Evolutionary conservation across 768 basidiomycete genomes (phyloP), one percentile per base, ranked within the genome.

Genomic region (Clathrus columnatus): DNA sequence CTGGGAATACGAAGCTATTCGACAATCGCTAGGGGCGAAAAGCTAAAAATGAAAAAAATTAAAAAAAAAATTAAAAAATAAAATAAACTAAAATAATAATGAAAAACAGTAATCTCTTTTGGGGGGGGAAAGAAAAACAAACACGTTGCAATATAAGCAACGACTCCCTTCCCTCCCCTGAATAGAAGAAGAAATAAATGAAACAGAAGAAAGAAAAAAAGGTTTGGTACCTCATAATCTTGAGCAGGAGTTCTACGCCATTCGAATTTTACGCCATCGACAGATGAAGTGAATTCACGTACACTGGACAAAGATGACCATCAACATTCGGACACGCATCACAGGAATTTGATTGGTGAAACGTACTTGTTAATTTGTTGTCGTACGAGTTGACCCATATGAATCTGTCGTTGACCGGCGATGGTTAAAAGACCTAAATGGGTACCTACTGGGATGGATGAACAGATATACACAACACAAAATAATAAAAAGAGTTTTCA

Each of bases 371-470:
- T 8, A 27, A n/a, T 3, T 53, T 82, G 79, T 18, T 77, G 70
- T 50, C 75, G 67, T 55, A 85, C 76, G 56, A 87, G 74, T 42
- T 82, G 75, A 16, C 77, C 75, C 82, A 87, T 86, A 11, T 81
- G 79, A 53, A 81, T 57, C 48, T 75, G 72, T 46, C 78, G 75
- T 56, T 69, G 68, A 7, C 78, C 80, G n/a, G n/a, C n/a, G 61
- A 86, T 73, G 24, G 76, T 77, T 51, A 74, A 79, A 55, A 69
- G 50, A 7, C 76, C 75, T 52, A 75, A 68, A 43, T 61, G 58
- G 16, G 63, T 63, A 52, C 65, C 62, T 4, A 24, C 23, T 54
- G n/a, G n/a, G 17, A 47, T 27, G 28, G n/a, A 36, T n/a, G 36
- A 36, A 11, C 30, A 14, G 6, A 14, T 7, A 32, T 14, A 14